Percentiles rank a stretch among this genome's conserved stretches.
phyloP scores from a whole-genome alignment of 2,329 filamentous ascomycete genomes.

The Lasiodiplodia gonubiensis region DNA sequence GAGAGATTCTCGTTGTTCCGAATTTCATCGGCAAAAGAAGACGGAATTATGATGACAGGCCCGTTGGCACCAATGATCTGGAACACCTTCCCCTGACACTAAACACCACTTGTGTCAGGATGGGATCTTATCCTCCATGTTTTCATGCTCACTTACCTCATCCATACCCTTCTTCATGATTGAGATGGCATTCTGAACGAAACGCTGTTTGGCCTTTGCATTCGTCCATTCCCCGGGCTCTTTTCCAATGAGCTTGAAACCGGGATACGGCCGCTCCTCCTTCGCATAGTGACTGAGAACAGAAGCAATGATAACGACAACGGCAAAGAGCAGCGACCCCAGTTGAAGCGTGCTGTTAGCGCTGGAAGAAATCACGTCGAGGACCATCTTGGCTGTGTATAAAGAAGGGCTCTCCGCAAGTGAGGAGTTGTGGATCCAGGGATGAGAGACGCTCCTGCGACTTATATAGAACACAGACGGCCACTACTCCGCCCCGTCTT shows the following conservation, averaged over 20 bases:
- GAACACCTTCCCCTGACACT: slow-evolving; percentile 7
- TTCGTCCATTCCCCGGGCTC: slow-evolving; percentile 7
- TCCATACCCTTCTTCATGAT: slow-evolving; percentile 10
- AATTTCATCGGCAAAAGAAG: slow-evolving; percentile 6
- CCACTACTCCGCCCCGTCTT: not conserved
- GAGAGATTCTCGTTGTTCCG: not conserved
- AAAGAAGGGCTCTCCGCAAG: not conserved
- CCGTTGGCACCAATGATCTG: slow-evolving; percentile 4
- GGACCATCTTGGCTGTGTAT: not conserved
- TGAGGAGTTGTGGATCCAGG: not conserved
- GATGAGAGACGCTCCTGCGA: not conserved
- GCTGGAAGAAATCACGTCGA: not conserved
- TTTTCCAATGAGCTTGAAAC: not conserved
- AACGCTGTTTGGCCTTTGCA: not conserved
- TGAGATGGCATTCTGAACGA: not conserved
- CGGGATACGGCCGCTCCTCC: slow-evolving; percentile 4
- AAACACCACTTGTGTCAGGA: not conserved
- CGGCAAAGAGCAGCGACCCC: not conserved
- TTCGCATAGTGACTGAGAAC: not conserved
- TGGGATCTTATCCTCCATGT: not conserved
- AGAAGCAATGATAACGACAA: not conserved
- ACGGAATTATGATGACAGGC: not conserved
- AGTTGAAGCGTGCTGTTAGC: not conserved
- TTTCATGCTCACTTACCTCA: not conserved
- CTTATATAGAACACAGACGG: not conserved